Conservation (phyloP, 2,329 filamentous ascomycete species). For the Scedosporium boydii region DNA sequence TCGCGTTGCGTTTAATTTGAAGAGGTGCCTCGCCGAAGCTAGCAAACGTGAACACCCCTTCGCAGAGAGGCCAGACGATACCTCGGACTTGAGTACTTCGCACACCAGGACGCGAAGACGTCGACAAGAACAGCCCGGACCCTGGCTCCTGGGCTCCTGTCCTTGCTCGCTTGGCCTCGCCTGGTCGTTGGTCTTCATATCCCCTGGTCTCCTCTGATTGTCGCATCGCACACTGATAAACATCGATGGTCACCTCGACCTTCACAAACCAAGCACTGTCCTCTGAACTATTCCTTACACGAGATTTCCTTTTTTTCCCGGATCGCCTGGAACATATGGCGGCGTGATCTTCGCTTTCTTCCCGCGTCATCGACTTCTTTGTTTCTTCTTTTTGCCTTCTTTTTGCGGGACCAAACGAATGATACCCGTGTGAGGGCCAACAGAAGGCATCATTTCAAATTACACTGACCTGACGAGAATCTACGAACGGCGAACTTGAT, state of each 20-base stretch:
- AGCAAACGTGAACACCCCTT: too few relatives aligned
- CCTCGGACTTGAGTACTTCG: too few relatives aligned
- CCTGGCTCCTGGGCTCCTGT: background rate
- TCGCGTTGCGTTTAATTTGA: constrained; percentile 6
- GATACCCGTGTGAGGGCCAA: background rate
- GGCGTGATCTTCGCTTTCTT: constrained; percentile 2
- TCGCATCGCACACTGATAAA: background rate
- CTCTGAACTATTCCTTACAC: background rate
- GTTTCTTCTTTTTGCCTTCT: background rate
- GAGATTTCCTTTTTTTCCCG: background rate
- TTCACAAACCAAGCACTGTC: background rate
- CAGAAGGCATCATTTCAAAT: background rate
- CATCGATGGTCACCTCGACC: background rate
- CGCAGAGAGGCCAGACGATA: too few relatives aligned
- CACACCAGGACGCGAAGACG: too few relatives aligned
- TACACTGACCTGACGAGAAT: background rate
- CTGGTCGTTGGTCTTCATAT: background rate
- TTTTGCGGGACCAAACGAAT: background rate
- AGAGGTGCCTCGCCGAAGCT: background rate
- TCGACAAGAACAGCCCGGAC: background rate
- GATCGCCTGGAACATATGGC: constrained; percentile 1
- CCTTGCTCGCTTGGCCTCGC: background rate
- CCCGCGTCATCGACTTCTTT: background rate
- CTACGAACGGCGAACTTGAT: too few relatives aligned
- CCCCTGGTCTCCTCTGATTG: background rate